Evolutionary conservation across 768 basidiomycete species (phyloP).

Genomic region (Kwoniella sp.): DNA sequence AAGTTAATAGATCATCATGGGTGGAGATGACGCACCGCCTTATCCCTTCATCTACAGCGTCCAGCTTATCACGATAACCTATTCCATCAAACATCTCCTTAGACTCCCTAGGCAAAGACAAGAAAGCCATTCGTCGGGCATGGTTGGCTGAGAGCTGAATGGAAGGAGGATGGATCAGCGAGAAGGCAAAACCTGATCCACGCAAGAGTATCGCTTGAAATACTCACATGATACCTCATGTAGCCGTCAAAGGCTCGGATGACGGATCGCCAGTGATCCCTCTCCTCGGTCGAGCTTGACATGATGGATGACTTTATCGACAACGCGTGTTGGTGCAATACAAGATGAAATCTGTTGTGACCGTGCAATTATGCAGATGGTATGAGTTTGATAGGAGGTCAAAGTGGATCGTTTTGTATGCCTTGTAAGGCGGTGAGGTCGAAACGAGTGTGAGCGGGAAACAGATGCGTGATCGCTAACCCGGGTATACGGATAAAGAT

Average conservation of each 20-base stretch:
- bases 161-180: slow-evolving; percentile 1
- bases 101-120: slow-evolving; percentile 69
- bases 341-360: no score
- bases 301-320: slow-evolving; percentile 15
- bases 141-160: slow-evolving; percentile 65
- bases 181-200: not conserved
- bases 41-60: slow-evolving; percentile 79
- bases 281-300: slow-evolving; percentile 61
- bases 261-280: slow-evolving; percentile 73
- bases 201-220: not conserved
- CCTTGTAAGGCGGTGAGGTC: not conserved
- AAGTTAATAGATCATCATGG: not conserved
- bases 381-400: no score
- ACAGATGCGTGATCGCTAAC: not conserved
- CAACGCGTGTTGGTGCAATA: no score
- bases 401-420: no score
- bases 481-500: not conserved
- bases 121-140: slow-evolving; percentile 74
- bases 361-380: no score
- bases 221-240: slow-evolving; percentile 69
- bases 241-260: slow-evolving; percentile 75
- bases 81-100: slow-evolving; percentile 68
- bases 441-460: not conserved
- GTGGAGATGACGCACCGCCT: slow-evolving; percentile 37
- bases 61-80: slow-evolving; percentile 77